Percentiles rank a stretch among this genome's conserved stretches.
These are phyloP conservation scores for Penicillium cinerascens DNA, from an alignment of 495 filamentous ascomycete species.

Conservation along the genomic window DNA sequence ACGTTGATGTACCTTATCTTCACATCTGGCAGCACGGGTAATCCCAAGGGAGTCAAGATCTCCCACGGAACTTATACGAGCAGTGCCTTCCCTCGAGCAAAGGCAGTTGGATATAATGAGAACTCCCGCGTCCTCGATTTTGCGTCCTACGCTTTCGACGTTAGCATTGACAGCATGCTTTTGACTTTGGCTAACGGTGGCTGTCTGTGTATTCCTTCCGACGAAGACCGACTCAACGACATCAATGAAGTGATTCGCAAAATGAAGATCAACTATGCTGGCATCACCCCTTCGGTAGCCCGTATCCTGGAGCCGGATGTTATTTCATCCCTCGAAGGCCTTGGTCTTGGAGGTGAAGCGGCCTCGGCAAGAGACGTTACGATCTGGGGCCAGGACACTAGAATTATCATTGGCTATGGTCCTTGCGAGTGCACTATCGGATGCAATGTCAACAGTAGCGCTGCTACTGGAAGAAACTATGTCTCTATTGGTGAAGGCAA, in stretches of 20 bases:
- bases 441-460: constrained; percentile 43
- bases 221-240: constrained; percentile 48
- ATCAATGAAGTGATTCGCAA: constrained; percentile 44
- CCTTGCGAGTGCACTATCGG: constrained; percentile 48
- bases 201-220: constrained; percentile 50
- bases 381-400: constrained; percentile 35
- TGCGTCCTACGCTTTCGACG: constrained; percentile 48
- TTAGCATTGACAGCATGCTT: constrained; percentile 45
- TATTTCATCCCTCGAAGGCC: constrained; percentile 42
- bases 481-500: constrained; percentile 39
- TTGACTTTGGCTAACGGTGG: constrained; percentile 42
- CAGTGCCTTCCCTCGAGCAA: constrained; percentile 33
- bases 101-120: constrained; percentile 33
- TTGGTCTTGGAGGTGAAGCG: constrained; percentile 53
- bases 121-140: constrained; percentile 42
- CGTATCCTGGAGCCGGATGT: constrained; percentile 39
- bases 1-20: constrained; percentile 46
- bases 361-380: constrained; percentile 37
- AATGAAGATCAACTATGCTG: constrained; percentile 44
- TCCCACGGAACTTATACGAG: constrained; percentile 46
- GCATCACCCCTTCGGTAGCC: constrained; percentile 51
- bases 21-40: constrained; percentile 53
- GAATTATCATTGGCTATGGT: constrained; percentile 51
- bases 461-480: constrained; percentile 37
- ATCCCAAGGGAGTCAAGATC: constrained; percentile 54